phyloP scores from a whole-genome alignment of 148 eudicot species.

The Fallopia convolvulus region DNA sequence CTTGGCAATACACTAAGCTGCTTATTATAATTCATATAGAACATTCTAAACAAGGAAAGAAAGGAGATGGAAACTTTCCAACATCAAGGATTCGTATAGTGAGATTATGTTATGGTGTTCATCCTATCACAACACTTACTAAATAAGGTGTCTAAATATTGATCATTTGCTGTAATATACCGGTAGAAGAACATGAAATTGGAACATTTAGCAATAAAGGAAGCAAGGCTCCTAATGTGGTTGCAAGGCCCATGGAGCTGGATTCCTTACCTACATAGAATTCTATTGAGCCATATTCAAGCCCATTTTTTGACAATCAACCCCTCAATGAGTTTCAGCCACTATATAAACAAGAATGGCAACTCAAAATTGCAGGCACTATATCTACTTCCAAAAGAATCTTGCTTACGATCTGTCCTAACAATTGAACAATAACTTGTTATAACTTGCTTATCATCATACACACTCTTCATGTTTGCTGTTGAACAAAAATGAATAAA shows the following conservation, averaged over 20 bases:
- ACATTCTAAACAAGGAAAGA: slow-evolving; percentile 60
- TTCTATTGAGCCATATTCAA: slow-evolving; percentile 39
- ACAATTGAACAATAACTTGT: too few species aligned
- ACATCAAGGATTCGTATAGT: slow-evolving; percentile 48
- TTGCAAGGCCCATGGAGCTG: slow-evolving; percentile 92
- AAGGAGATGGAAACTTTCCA: slow-evolving; percentile 57
- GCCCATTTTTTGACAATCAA: slow-evolving; percentile 47
- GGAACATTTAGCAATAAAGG: slow-evolving; percentile 47
- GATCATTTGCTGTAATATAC: slow-evolving; percentile 2
- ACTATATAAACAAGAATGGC: background rate
- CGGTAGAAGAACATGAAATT: slow-evolving; percentile 66
- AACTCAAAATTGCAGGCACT: background rate
- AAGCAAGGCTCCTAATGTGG: slow-evolving; percentile 71
- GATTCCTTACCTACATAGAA: slow-evolving; percentile 71
- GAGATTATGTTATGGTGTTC: background rate
- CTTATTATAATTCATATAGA: slow-evolving; percentile 21
- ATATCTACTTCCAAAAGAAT: background rate
- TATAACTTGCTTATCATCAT: background rate
- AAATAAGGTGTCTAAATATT: background rate
- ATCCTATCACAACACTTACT: background rate
- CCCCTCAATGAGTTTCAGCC: slow-evolving; percentile 43
- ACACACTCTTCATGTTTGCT: background rate
- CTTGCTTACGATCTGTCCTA: background rate
- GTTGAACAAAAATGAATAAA: background rate
- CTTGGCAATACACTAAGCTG: background rate